These are phyloP conservation scores for Cucurbita pepo DNA, from an alignment of 306 rosid genomes.

Conservation along the genomic window DNA sequence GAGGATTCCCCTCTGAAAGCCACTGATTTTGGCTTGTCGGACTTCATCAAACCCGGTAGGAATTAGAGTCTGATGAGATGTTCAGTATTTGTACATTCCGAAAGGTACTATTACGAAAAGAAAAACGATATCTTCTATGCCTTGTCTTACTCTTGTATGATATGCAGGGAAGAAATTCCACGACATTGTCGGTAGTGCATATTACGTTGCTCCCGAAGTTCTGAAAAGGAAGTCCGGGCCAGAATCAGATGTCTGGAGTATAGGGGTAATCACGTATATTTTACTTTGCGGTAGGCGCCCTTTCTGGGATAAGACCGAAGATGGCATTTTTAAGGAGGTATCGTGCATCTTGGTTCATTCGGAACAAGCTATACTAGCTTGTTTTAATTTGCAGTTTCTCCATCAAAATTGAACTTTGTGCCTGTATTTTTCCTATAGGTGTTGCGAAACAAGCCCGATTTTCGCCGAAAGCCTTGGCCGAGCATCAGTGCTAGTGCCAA, in stretches of 20 bases:
- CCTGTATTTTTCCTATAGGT: constrained; percentile 34
- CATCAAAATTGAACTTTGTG: neutral
- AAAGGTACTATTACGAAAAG: constrained; percentile 8
- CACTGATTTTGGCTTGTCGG: constrained; percentile 96
- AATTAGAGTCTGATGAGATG: neutral
- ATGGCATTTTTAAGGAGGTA: constrained; percentile 99
- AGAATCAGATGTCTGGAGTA: constrained; percentile 99
- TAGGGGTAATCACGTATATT: constrained; percentile 95
- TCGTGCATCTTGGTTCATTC: neutral
- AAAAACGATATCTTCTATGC: constrained; percentile 5
- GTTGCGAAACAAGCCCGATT: constrained; percentile 83
- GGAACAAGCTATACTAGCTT: neutral
- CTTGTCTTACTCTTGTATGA: constrained; percentile 12
- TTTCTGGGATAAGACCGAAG: constrained; percentile 99
- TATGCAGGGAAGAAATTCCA: constrained; percentile 64
- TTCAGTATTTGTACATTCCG: neutral
- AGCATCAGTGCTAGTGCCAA: constrained; percentile 58
- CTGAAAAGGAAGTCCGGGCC: constrained; percentile 95
- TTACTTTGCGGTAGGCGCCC: constrained; percentile 97
- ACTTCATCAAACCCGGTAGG: constrained; percentile 89
- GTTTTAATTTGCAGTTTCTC: neutral
- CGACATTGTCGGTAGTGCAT: constrained; percentile 98
- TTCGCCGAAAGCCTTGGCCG: constrained; percentile 96
- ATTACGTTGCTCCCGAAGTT: constrained; percentile 98
- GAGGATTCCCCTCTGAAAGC: constrained; percentile 78